Percentiles rank a stretch among this genome's conserved stretches.
These are phyloP conservation scores for Neonectria hederae DNA, from an alignment of 2,329 filamentous ascomycete species.

Conservation along the genomic window DNA sequence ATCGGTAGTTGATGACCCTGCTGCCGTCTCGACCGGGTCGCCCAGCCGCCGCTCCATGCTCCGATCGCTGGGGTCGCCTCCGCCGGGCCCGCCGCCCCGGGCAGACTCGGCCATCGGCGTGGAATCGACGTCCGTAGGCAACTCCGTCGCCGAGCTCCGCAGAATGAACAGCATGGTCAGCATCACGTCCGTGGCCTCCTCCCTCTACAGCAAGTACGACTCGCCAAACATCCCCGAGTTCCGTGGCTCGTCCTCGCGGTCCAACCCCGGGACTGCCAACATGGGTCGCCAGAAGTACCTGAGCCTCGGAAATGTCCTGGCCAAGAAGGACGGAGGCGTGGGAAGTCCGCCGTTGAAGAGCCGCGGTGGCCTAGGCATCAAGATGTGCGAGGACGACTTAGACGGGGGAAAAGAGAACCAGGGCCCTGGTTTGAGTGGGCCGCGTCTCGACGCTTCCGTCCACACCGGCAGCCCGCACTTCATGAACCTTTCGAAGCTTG, in stretches of 20 bases:
- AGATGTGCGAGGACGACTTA: conserved; percentile 34
- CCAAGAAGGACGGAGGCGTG: conserved; percentile 28
- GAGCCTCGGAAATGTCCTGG: conserved; percentile 48
- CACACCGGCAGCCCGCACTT: conserved; percentile 13
- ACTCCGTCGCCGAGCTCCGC: conserved; percentile 61
- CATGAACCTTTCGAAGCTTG: conserved; percentile 33
- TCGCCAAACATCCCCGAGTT: conserved; percentile 53
- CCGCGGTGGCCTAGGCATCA: conserved; percentile 28
- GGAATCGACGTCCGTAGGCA: conserved; percentile 49
- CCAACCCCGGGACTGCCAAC: conserved; percentile 42
- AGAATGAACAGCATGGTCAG: conserved; percentile 67
- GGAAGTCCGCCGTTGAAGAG: conserved; percentile 14
- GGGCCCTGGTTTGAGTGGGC: conserved; percentile 26
- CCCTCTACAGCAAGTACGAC: conserved; percentile 40
- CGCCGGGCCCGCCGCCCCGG: conserved; percentile 9
- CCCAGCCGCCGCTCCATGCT: conserved; percentile 34
- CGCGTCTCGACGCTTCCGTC: conserved; percentile 26
- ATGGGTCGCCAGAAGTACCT: conserved; percentile 59
- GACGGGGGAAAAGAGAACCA: conserved; percentile 45
- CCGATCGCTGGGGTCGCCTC: conserved; percentile 23
- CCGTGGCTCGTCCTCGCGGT: conserved; percentile 48
- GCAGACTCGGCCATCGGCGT: conserved; percentile 14
- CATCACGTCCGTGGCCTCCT: conserved; percentile 49
- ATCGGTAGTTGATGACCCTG: conserved; percentile 20
- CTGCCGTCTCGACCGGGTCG: conserved; percentile 35